Evolutionary conservation across 2,329 filamentous ascomycete genomes (phyloP), one percentile per base, ranked within the genome.

Genomic region (Colletotrichum sp.): DNA sequence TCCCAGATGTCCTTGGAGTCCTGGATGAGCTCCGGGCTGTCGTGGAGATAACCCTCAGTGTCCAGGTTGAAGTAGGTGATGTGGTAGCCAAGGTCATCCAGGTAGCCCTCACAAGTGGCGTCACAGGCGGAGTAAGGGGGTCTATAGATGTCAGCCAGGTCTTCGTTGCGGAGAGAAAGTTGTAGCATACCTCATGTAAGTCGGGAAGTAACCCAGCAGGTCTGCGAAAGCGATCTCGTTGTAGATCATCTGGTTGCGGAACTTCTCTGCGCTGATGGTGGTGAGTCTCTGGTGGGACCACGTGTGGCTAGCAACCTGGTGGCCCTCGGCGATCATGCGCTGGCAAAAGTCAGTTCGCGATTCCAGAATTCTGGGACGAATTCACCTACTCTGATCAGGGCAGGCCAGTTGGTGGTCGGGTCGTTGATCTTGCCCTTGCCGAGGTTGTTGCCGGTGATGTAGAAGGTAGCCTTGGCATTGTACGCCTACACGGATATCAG

Each of bases 391-490:
- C 79, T 79, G n/a, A 89, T 80, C 27, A 88, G 79, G 22, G 66
- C 78, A 6, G 84, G 79, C 84, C 84, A 88, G 3, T 65, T 77
- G 13, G 77, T 84, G 19, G 84, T 85, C 5, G 86, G 82, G 71
- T 88, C 85, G 77, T 92, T 90, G 78, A 92, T 92, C 29, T 79
- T 81, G 7, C 83, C 84, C 79, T 87, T 88, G 70, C 81, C 84
- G 5, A 82, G 78, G 78, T 87, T 87, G 80, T 87, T 85, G 2
- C 86, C 86, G 0, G 84, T 83, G 62, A 88, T 82, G 79, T 94
- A 94, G 82, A 95, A 95, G 3, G 93, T 94, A 3, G 92, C 93
- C 78, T 91, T 92, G 16, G 91, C 92, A 32, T 89, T 85, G 80
- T 93, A 92, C 30, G 84, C 86, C 79, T 82, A 36, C 22, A 49